These are phyloP conservation scores for Mikania micrantha DNA, from an alignment of 129 eudicot species.

Conservation along the genomic window DNA sequence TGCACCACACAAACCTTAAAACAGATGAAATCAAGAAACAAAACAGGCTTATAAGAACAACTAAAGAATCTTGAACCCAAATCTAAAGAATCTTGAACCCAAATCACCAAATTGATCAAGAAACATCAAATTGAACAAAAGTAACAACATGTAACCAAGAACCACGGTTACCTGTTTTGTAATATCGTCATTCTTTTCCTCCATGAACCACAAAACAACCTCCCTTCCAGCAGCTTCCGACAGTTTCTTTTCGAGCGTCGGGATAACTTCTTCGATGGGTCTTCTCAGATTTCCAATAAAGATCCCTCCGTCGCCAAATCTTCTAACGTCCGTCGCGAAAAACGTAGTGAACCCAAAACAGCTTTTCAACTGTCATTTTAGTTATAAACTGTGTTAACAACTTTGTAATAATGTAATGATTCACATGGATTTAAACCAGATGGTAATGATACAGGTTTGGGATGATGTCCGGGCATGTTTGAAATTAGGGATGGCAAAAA, in stretches of 20 bases:
- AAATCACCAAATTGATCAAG: neutral
- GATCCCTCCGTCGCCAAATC: conserved; percentile 98
- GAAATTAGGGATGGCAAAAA: too few species aligned
- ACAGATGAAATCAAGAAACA: conserved; percentile 6
- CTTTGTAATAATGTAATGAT: too few species aligned
- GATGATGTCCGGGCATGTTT: too few species aligned
- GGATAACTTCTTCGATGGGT: conserved; percentile 89
- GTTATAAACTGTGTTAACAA: neutral
- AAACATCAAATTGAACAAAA: neutral
- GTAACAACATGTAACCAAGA: neutral
- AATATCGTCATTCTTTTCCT: conserved; percentile 71
- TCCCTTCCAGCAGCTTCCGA: conserved; percentile 96
- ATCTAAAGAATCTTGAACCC: neutral
- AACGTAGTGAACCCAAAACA: conserved; percentile 96
- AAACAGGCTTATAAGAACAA: neutral
- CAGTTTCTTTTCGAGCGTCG: conserved; percentile 65
- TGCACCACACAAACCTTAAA: conserved; percentile 90
- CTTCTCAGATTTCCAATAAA: conserved; percentile 84
- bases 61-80: neutral
- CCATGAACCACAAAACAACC: conserved; percentile 93
- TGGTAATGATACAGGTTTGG: too few species aligned
- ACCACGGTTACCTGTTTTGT: conserved; percentile 63
- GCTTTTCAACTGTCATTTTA: conserved; percentile 59
- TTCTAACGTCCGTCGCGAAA: conserved; percentile 85
- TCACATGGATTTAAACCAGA: too few species aligned